Base-by-base conservation (phyloP, 208 protist species). In the Trypanosoma platydactyli region DNA sequence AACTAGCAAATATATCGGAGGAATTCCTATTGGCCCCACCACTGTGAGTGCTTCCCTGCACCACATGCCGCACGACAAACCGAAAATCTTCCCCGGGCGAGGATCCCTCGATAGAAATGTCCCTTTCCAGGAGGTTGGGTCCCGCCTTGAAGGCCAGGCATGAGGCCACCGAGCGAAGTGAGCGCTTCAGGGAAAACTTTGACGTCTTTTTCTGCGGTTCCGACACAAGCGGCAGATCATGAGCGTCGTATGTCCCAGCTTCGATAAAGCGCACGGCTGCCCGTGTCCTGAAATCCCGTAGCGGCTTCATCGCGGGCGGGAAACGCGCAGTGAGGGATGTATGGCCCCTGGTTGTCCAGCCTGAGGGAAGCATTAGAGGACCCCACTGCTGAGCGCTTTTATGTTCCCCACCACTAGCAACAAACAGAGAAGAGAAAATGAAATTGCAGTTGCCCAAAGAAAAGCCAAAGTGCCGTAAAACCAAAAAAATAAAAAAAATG, bases 41-140 rank as follows among this genome's bases (percentile, higher is more conserved):
- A 7, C 57, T 49, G 16, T 45, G 40, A 41, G 41, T 56, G 20
- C 38, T 25, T 44, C 40, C 15, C 48, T 29, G 16, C 15, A 42
- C 18, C 6, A 66, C 24, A 20, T 70, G 35, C 24, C 74, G 63
- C 51, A 85, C 71, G 42, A 83, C 76, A 53, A 91, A 81, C 5
- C 20, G 38, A 22, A 82, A 48, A 1, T 22, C 20, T 24, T 29
- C 20, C 35, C 9, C 33, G 33, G 49, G 7, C 24, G 51, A 15
- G 29, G 38, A 38, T 12, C 80, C 75, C n/a, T 75, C 70, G 0
- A 87, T 55, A 15, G 41, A 25, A 22, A 90, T 61, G 33, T 84
- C 53, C 20, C 73, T 80, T 68, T 86, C 84, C 52, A 85, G 75
- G 55, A 77, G 81, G 12, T 61, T 70, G 1, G 74, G 76, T 49